These are phyloP conservation scores for Microcera coccophila DNA, from an alignment of 2,329 filamentous ascomycete species.

Conservation along the genomic window DNA sequence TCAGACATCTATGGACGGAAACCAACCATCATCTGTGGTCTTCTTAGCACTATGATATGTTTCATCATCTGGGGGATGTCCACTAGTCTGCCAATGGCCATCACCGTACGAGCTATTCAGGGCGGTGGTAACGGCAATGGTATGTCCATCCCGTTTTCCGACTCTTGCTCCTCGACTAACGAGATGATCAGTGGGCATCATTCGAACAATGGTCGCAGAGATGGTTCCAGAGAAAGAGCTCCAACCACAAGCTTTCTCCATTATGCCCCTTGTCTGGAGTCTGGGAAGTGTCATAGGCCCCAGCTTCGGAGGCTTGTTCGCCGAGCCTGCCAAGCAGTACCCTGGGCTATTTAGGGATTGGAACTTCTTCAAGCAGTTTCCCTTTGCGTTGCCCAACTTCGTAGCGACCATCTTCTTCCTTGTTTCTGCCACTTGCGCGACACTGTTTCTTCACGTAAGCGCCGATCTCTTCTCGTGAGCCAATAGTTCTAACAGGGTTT, in stretches of 20 bases:
- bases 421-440: slow-evolving; percentile 67
- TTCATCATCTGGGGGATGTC: slow-evolving; percentile 83
- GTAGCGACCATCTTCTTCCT: slow-evolving; percentile 73
- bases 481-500: neutral
- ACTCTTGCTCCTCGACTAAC: slow-evolving; percentile 6
- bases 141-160: slow-evolving; percentile 29
- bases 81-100: slow-evolving; percentile 72
- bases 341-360: slow-evolving; percentile 65
- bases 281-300: slow-evolving; percentile 86
- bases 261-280: slow-evolving; percentile 91
- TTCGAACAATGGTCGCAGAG: slow-evolving; percentile 88
- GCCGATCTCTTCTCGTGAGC: neutral
- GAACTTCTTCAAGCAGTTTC: slow-evolving; percentile 68
- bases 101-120: slow-evolving; percentile 70
- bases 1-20: slow-evolving; percentile 81
- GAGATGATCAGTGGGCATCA: slow-evolving; percentile 73
- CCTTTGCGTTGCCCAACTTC: slow-evolving; percentile 81
- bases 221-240: slow-evolving; percentile 83
- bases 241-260: slow-evolving; percentile 82
- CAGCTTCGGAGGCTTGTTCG: slow-evolving; percentile 80
- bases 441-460: slow-evolving; percentile 69
- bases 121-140: slow-evolving; percentile 84
- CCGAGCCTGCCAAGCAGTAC: slow-evolving; percentile 72
- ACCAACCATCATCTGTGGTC: slow-evolving; percentile 69
- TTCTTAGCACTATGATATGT: slow-evolving; percentile 75